phyloP scores from a whole-genome alignment of 2,329 filamentous ascomycete species.

The Xenosphaeropsis pyriputrescens region DNA sequence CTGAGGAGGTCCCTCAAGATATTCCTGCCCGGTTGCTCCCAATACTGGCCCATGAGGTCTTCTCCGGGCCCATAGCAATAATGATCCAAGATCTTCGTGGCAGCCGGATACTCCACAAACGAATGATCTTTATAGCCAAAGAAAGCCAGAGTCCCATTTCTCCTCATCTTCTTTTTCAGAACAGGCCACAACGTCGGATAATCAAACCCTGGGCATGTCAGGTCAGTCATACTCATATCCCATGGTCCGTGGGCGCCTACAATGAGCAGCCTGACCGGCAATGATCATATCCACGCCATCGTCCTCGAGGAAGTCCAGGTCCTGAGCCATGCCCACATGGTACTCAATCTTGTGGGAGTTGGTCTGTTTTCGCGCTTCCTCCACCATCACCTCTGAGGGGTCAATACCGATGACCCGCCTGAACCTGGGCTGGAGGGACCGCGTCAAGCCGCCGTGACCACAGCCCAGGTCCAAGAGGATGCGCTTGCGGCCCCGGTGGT shows the following conservation, averaged over 20 bases:
- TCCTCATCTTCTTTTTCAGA: slow-evolving; percentile 34
- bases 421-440: slow-evolving; percentile 38
- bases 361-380: slow-evolving; percentile 29
- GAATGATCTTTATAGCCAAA: slow-evolving; percentile 54
- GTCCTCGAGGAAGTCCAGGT: slow-evolving; percentile 32
- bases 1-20: slow-evolving; percentile 35
- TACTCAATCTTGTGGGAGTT: slow-evolving; percentile 29
- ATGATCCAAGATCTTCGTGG: slow-evolving; percentile 35
- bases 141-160: slow-evolving; percentile 44
- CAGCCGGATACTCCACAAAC: slow-evolving; percentile 34
- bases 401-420: slow-evolving; percentile 35
- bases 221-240: no score
- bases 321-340: slow-evolving; percentile 34
- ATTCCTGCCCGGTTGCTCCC: slow-evolving; percentile 43
- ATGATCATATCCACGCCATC: slow-evolving; percentile 34
- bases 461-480: slow-evolving; percentile 44
- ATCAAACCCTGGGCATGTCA: slow-evolving; percentile 33
- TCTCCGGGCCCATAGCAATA: slow-evolving; percentile 38
- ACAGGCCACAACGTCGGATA: slow-evolving; percentile 37
- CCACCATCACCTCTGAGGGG: slow-evolving; percentile 40
- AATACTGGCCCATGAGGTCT: slow-evolving; percentile 39
- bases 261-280: slow-evolving; percentile 45
- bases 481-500: slow-evolving; percentile 26
- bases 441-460: slow-evolving; percentile 43
- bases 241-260: no score